These are phyloP conservation scores for Aspergillus brunneoviolaceus DNA, from an alignment of 2,329 filamentous ascomycete genomes.

Conservation along the genomic window DNA sequence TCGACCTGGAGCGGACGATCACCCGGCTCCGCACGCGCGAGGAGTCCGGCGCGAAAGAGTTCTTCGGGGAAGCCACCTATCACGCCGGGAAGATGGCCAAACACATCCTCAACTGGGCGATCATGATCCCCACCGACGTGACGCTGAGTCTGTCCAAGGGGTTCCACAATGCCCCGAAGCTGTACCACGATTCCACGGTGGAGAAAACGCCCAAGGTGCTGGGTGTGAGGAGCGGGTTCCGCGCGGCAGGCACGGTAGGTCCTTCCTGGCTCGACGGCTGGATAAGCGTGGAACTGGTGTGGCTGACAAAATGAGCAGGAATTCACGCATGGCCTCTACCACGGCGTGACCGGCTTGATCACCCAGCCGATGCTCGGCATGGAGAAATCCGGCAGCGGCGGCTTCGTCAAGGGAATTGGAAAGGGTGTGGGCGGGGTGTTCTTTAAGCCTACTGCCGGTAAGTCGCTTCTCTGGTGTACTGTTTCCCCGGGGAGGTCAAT, in stretches of 20 bases:
- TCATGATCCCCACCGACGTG: constrained; percentile 82
- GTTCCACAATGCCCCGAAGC: constrained; percentile 80
- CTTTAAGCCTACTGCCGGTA: constrained; percentile 77
- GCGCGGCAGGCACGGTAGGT: constrained; percentile 67
- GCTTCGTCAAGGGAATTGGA: constrained; percentile 75
- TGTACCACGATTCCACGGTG: constrained; percentile 83
- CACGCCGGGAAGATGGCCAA: constrained; percentile 67
- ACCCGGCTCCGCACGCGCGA: constrained; percentile 6
- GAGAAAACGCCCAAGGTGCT: constrained; percentile 77
- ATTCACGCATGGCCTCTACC: constrained; percentile 74
- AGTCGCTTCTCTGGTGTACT: constrained; percentile 36
- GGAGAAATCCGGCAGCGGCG: constrained; percentile 63
- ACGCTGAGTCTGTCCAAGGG: constrained; percentile 79
- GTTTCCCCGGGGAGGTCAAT: too few species aligned
- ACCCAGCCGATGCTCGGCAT: constrained; percentile 73
- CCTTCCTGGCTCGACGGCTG: too few species aligned
- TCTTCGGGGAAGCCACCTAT: constrained; percentile 57
- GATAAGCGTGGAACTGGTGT: neutral
- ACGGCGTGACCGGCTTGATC: constrained; percentile 76
- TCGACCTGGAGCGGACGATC: constrained; percentile 17
- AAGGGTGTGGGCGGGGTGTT: constrained; percentile 81
- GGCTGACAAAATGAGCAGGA: constrained; percentile 46
- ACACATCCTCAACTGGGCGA: constrained; percentile 70
- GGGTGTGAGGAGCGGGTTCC: constrained; percentile 71
- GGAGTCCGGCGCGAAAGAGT: constrained; percentile 3